Evolutionary conservation across 2,329 filamentous ascomycete genomes (phyloP), one percentile per base, ranked within the genome.

Genomic region (Colletotrichum filicis): DNA sequence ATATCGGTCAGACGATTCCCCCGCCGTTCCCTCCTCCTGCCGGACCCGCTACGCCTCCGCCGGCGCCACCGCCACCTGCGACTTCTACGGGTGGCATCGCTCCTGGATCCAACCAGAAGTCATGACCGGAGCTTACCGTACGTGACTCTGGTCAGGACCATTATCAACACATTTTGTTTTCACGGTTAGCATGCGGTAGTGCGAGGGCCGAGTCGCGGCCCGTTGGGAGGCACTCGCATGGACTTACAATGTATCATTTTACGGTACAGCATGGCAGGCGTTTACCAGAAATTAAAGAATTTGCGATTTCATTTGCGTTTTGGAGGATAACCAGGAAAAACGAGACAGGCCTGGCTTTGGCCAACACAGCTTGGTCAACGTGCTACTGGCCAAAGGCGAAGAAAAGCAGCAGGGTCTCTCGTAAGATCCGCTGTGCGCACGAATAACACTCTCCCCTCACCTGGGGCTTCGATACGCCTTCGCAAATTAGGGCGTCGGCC

Each of bases 261-360:
- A 61, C 32, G 55, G 70, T 70, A 65, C 70, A 73, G 66, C 70
- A 73, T 73, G 70, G 70, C 60, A 73, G 70, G 70, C 70, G 70
- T 73, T 73, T 73, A 42, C 14, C 66, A 70, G 60, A 60, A 49
- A 52, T 61, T 70, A 69, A 35, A 24, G 59, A 70, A 70, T 16
- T 35, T 61, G 59, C 59, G 35, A 57, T 46, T 56, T 70, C 24
- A 26, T 56, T 32, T 49, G 70, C 66, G 60, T 61, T 70, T 70
- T 60, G 46, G 55, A 59, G 42, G 42, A 49, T 8, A n/a, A 22
- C 8, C 19, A 49, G 42, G 24, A 58, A 32, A 61, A 65, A 9
- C 32, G n/a, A 65, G 53, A 30, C 49, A 5, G 46, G 49, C 52
- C 46, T 28, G 60, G 55, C 52, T 55, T 22, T 32, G 42, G 60